Evolutionary conservation across 164 flowering plant species (phyloP).

Genomic region (Santalum album): DNA sequence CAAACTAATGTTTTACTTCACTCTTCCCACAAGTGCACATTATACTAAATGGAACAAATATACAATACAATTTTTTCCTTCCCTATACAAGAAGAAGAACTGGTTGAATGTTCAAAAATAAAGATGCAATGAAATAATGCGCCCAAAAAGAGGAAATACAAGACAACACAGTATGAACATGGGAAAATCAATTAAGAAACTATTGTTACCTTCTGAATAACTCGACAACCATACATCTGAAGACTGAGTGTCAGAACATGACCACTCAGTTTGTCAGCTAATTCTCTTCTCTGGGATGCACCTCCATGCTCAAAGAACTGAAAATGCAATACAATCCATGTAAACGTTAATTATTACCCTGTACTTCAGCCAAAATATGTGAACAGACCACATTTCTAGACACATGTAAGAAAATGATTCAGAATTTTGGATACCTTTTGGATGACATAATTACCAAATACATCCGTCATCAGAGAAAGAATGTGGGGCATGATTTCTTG

Average conservation of each 20-base stretch:
- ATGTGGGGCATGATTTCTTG: slow-evolving; percentile 76
- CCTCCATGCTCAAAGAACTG: slow-evolving; percentile 94
- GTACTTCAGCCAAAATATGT: neutral
- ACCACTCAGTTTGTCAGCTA: slow-evolving; percentile 61
- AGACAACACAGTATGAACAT: no score
- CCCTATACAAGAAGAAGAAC: no score
- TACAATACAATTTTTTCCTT: no score
- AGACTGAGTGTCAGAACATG: slow-evolving; percentile 75
- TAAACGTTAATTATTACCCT: no score
- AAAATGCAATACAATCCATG: no score
- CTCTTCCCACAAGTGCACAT: no score
- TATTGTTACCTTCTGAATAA: slow-evolving; percentile 71
- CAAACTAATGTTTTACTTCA: no score
- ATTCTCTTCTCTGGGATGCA: slow-evolving; percentile 59
- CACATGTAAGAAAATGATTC: no score
- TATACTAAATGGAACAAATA: no score
- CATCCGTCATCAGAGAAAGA: slow-evolving; percentile 83
- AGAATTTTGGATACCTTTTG: slow-evolving; percentile 64
- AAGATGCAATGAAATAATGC: no score
- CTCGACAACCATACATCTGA: slow-evolving; percentile 91
- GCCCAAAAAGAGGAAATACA: no score
- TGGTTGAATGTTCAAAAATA: no score
- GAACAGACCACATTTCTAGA: neutral
- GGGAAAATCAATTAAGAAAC: neutral
- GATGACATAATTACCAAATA: slow-evolving; percentile 90